Evolutionary conservation across 129 eudicot species (phyloP), one percentile per base, ranked within the genome.

Genomic region (Ambrosia artemisiifolia): DNA sequence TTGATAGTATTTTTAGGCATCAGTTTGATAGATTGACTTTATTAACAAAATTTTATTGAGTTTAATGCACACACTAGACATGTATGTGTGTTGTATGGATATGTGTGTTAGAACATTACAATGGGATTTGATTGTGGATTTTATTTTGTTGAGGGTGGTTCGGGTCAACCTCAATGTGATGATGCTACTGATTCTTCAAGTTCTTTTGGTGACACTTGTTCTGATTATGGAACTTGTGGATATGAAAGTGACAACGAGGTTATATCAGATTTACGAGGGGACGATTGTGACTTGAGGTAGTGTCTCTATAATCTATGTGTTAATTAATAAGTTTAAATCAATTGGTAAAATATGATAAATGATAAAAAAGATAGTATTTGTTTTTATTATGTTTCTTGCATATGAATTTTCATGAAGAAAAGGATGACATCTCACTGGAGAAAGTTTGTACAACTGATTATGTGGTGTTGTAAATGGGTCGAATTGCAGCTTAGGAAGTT

Each of bases 401-500:
- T 48, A 69, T 51, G 67, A 6, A 73, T 13, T 70, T 75, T 46
- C 69, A 92, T 96, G 85, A 88, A 83, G 83, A 92, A 87, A 79
- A 88, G 82, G 72, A 69, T 87, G 81, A 88, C 95, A 56, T 17
- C 86, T 85, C 94, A 88, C 42, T 92, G 98, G 98, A 83, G 83
- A 73, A 73, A 82, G 73, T 88, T 77, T 75, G 79, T 87, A 51
- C 88, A 82, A 61, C 88, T 96, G 11, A 76, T 85, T 24, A 83
- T 81, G 98, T 89, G 91, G 98, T 91, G 94, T 4, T 85, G 88
- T 78, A 92, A 85, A 82, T 88, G 94, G 96, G 86, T 74, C 42
- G 98, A 92, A 82, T 73, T 92, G 81, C 94, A 87, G 75, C 70
- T 88, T 32, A 79, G 77, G 84, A 83, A 84, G 42, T 74, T 92